A percentile compares a stretch with the other conserved stretches of the same genome.
Evolutionary conservation across 768 basidiomycete genomes (phyloP).

Genomic region (Xerocomus potaroensis): DNA sequence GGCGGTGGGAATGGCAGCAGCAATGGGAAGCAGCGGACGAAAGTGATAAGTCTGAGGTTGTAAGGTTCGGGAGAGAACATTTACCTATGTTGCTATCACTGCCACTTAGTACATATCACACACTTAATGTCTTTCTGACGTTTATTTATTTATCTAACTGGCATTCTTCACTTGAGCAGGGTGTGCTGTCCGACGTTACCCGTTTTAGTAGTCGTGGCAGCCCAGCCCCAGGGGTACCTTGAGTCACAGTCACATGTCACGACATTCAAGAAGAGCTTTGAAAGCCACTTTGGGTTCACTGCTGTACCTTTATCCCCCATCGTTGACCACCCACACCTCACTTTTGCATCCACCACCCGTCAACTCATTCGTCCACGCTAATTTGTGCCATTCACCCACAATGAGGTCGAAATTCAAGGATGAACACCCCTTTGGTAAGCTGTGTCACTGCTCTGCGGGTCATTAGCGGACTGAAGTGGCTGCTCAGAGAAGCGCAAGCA

Average conservation of each 20-base stretch:
- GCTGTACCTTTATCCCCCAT: slow-evolving; percentile 18
- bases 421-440: slow-evolving; percentile 93
- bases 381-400: slow-evolving; percentile 13
- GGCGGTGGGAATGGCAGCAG: slow-evolving; percentile 68
- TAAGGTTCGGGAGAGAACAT: not conserved
- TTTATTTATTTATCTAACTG: no score
- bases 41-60: slow-evolving; percentile 10
- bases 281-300: slow-evolving; percentile 23
- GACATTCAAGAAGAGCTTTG: slow-evolving; percentile 28
- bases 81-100: no score
- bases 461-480: slow-evolving; percentile 26
- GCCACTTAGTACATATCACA: no score
- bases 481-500: slow-evolving; percentile 95
- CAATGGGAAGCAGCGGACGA: slow-evolving; percentile 42
- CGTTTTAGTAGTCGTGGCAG: slow-evolving; percentile 13
- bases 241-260: slow-evolving; percentile 36
- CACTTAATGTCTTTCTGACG: no score
- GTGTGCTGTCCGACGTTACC: no score
- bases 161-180: not conserved
- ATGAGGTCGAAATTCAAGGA: slow-evolving; percentile 99
- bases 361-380: slow-evolving; percentile 4
- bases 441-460: slow-evolving; percentile 27
- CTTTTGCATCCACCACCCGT: slow-evolving; percentile 7
- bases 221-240: no score
- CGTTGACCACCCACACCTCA: slow-evolving; percentile 27